Evolutionary conservation across 352 stramenopile species (phyloP), one percentile per base, ranked within the genome.

Genomic region (Nothophytophthora sp.): DNA sequence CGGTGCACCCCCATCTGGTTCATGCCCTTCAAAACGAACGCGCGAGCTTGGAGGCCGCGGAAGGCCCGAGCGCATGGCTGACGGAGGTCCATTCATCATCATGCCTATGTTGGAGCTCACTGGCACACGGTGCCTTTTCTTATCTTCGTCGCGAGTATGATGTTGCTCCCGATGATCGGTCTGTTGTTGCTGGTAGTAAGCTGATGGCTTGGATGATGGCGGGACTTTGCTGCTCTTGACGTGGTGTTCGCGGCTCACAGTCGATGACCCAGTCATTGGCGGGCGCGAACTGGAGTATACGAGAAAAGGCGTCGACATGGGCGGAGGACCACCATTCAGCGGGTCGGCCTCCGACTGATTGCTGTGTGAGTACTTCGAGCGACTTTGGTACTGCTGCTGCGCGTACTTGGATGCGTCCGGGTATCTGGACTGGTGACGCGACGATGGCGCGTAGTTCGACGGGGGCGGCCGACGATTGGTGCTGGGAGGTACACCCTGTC

Each of bases 261-360:
- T 29, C 29, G 49, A 42, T 7, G 46, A 65, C 16, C 55, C 38
- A 19, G 50, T 62, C 27, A 53, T 60, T 7, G 55, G 55, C 2
- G 38, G 29, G 3, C 37, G 34, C 0, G 68, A 65, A 23, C 29
- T 69, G 2, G 73, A 76, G 22, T 74, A 81, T 15, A 75, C 67
- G 37, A 84, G 55, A 38, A 69, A 83, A 0, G 72, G 72, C 25
- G 72, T 69, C 0, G 72, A 73, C 56, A 77, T 70, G 10, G 69
- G 61, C 5, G 66, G 52, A 10, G 73, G 63, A 0, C 61, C 66
- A 9, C 64, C 68, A 29, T 73, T 78, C 15, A 70, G 53, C 11
- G 63, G 57, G 50, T 70, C 57, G 3, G 58, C 35, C 32, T 73
- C 49, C 35, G 48, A 34, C 9, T 19, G 19, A 16, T 27, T 20